These are phyloP conservation scores for Tilletia indica DNA, from an alignment of 1,284 basidiomycete genomes.

Conservation along the genomic window DNA sequence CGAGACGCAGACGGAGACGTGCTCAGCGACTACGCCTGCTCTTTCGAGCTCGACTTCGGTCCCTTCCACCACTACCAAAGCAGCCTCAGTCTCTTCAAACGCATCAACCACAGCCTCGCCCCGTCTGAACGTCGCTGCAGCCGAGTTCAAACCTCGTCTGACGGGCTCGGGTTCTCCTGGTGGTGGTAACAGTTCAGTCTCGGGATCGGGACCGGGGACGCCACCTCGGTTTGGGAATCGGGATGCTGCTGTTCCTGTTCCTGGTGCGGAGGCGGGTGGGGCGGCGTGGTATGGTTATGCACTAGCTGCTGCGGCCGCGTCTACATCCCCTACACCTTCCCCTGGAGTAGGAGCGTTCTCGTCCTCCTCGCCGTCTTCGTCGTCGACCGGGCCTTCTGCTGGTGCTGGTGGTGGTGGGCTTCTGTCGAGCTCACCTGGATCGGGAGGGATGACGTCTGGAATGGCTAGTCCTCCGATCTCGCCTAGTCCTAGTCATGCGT, in stretches of 20 bases:
- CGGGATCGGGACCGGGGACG: neutral
- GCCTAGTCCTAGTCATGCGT: neutral
- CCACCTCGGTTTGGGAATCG: neutral
- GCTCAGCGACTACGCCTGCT: neutral
- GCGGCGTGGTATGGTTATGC: conserved; percentile 16
- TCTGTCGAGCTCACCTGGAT: neutral
- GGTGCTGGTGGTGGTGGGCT: neutral
- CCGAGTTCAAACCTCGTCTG: conserved; percentile 44
- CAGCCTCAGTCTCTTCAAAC: neutral
- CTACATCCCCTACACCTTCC: neutral
- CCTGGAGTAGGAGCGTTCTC: too few relatives aligned
- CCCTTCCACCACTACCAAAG: neutral
- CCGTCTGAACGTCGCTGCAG: conserved; percentile 46
- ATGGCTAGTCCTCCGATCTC: neutral
- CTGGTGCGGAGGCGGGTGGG: conserved; percentile 3
- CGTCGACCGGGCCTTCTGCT: neutral
- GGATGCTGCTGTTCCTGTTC: neutral
- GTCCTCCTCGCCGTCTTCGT: neutral
- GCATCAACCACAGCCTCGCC: conserved; percentile 30
- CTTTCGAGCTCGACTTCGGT: neutral
- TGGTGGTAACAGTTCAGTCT: neutral
- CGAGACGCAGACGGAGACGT: too few relatives aligned
- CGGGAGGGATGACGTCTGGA: neutral
- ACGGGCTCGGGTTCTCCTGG: neutral
- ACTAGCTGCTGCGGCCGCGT: neutral